Conservation (phyloP, 2,329 filamentous ascomycete genomes). For the Phyllosticta citriasiana region DNA sequence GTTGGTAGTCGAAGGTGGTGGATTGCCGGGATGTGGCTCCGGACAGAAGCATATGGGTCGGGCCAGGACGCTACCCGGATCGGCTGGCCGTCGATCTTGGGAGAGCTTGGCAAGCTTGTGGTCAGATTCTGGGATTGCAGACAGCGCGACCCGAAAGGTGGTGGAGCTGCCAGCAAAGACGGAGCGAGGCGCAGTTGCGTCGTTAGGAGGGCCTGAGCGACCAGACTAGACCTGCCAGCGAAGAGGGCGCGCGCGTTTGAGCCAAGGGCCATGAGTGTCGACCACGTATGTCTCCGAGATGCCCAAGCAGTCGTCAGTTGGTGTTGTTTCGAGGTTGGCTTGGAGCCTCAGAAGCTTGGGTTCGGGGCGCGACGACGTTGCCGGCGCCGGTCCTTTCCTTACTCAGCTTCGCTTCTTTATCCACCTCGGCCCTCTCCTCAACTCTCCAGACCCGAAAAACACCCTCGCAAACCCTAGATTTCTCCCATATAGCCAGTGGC, state of each 20-base stretch:
- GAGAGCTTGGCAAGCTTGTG: not conserved
- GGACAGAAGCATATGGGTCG: not conserved
- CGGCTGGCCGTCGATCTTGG: not conserved
- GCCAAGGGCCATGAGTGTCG: not conserved
- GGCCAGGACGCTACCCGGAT: not conserved
- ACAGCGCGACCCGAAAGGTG: not conserved
- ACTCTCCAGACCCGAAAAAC: not conserved
- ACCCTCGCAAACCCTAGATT: not conserved
- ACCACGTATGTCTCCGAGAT: not conserved
- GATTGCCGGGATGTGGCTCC: not conserved
- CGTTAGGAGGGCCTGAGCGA: not conserved
- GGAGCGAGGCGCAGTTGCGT: not conserved
- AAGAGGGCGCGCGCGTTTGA: not conserved
- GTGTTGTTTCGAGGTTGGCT: not conserved
- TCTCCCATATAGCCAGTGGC: not conserved
- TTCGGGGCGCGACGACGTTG: not conserved
- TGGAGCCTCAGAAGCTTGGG: not conserved
- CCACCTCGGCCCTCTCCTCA: not conserved
- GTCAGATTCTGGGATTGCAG: not conserved
- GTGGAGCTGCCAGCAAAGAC: not conserved
- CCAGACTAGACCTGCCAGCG: not conserved
- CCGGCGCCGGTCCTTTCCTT: not conserved
- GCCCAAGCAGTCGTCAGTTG: not conserved
- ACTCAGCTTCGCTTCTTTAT: not conserved
- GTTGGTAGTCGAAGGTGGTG: not conserved